Evolutionary conservation across 345 rosid genomes (phyloP).

Genomic region (Excoecaria cochinchinensis): DNA sequence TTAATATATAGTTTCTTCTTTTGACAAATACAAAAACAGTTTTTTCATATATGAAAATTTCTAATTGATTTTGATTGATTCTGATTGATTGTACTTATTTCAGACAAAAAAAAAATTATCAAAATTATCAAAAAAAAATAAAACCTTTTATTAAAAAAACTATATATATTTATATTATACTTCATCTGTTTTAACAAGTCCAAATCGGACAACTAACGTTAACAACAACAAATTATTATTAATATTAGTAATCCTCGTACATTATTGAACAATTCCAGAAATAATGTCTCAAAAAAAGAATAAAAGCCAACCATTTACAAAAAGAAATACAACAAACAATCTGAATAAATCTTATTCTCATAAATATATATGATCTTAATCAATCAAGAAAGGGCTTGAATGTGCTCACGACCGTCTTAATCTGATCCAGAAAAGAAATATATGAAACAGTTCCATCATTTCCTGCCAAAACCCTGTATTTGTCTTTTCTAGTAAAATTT

Average conservation of each 20-base stretch:
- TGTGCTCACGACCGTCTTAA: slow-evolving; percentile 56
- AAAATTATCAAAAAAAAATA: too few species aligned
- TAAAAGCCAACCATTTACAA: slow-evolving; percentile 10
- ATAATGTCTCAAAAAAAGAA: slow-evolving; percentile 8
- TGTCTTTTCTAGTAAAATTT: slow-evolving; percentile 83
- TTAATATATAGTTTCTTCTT: too few species aligned
- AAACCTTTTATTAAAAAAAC: too few species aligned
- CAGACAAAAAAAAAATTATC: too few species aligned
- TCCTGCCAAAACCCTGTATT: slow-evolving; percentile 76
- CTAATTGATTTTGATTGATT: too few species aligned
- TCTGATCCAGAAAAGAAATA: slow-evolving; percentile 48
- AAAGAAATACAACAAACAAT: neutral
- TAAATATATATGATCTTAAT: neutral
- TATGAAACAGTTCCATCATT: slow-evolving; percentile 77
- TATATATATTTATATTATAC: neutral
- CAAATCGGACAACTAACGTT: neutral
- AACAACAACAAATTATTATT: neutral
- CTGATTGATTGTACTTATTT: too few species aligned
- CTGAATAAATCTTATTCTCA: neutral
- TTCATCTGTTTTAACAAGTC: neutral
- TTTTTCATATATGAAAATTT: neutral
- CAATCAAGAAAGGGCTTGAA: slow-evolving; percentile 56
- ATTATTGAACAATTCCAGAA: slow-evolving; percentile 15
- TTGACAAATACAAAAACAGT: neutral
- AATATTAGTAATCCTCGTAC: neutral